phyloP scores from a whole-genome alignment of 2,329 filamentous ascomycete genomes.

The Rhexocercosporidium sp. region DNA sequence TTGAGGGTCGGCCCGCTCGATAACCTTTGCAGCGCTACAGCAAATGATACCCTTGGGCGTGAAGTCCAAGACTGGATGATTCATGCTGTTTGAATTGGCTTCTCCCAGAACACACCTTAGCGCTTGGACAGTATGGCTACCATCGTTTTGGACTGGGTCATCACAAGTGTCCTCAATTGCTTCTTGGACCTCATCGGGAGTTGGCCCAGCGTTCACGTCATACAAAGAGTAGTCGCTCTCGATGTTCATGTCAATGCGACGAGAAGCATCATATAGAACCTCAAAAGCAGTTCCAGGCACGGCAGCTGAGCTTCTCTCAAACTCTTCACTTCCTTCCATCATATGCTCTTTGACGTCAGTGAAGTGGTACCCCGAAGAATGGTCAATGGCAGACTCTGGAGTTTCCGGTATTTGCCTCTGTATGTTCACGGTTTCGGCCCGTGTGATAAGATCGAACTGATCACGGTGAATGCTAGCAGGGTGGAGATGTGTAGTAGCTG shows the following conservation, averaged over 20 bases:
- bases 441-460: too few relatives aligned
- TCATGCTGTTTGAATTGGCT: neutral
- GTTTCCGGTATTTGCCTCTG: neutral
- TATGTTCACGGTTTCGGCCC: neutral
- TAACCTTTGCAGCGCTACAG: neutral
- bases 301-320: neutral
- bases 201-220: neutral
- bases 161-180: neutral
- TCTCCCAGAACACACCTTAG: neutral
- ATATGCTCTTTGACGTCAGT: slow-evolving; percentile 2
- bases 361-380: slow-evolving; percentile 1
- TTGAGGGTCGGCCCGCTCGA: neutral
- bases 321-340: neutral
- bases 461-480: too few relatives aligned
- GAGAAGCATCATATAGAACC: neutral
- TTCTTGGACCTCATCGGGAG: too few relatives aligned
- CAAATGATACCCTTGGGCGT: neutral
- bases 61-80: neutral
- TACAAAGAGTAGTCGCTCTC: neutral
- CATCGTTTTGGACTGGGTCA: neutral
- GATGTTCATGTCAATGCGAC: neutral
- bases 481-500: too few relatives aligned
- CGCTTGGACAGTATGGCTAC: neutral
- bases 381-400: neutral
- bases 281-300: neutral